These are phyloP conservation scores for Wickerhamomyces bisporus DNA, from an alignment of 805 yeast species.

Conservation along the genomic window DNA sequence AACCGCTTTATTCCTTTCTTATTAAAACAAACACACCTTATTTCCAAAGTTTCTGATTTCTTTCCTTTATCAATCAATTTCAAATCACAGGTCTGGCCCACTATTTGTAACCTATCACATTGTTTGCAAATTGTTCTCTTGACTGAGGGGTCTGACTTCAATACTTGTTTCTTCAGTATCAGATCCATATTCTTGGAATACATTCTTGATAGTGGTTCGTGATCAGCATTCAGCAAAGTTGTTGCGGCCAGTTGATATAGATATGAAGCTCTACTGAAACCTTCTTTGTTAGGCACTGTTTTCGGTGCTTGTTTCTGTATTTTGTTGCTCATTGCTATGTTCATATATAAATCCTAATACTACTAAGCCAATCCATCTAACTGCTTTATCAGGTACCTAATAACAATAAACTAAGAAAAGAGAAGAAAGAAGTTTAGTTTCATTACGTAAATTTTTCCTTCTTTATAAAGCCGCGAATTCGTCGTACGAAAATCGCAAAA, in stretches of 20 bases:
- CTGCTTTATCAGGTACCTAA: no score
- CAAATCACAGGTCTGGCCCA: conserved; percentile 39
- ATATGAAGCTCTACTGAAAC: conserved; percentile 53
- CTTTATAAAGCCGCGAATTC: no score
- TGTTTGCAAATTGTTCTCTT: conserved; percentile 68
- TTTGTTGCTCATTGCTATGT: conserved; percentile 1
- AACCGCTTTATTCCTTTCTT: conserved; percentile 53
- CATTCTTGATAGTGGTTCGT: conserved; percentile 46
- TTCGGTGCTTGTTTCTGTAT: neutral
- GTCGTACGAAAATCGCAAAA: neutral
- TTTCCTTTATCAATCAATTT: conserved; percentile 40
- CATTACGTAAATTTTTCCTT: no score
- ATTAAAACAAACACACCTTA: conserved; percentile 46
- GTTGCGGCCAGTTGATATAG: conserved; percentile 51
- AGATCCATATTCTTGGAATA: conserved; percentile 50
- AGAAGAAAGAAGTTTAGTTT: no score
- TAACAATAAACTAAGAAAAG: no score
- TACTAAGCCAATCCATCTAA: no score
- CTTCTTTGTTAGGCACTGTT: conserved; percentile 38
- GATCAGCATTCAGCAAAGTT: conserved; percentile 15
- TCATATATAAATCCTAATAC: conserved; percentile 8
- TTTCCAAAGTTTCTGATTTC: conserved; percentile 42
- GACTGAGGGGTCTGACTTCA: conserved; percentile 55
- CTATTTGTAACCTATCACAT: conserved; percentile 49
- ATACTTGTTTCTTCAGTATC: conserved; percentile 64